Conservation (phyloP, 2,329 filamentous ascomycete species). For the Phaeosphaeria sp. region DNA sequence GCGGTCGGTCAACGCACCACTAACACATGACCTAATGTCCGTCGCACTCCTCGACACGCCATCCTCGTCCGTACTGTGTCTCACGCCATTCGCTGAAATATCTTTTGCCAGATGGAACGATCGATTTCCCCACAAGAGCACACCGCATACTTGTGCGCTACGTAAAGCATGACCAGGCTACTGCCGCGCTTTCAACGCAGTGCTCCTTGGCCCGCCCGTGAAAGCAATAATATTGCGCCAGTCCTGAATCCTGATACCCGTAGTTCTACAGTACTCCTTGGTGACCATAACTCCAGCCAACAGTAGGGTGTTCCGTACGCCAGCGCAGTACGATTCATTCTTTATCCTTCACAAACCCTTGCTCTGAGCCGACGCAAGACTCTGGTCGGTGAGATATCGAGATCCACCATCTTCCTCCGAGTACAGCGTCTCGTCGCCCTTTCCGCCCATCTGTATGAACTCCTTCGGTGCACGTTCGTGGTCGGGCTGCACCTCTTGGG, state of each 20-base stretch:
- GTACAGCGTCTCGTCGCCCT: slow-evolving; percentile 82
- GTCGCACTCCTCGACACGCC: slow-evolving; percentile 14
- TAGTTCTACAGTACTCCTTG: slow-evolving; percentile 18
- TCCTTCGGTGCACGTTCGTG: slow-evolving; percentile 72
- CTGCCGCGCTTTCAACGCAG: neutral
- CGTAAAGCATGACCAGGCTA: neutral
- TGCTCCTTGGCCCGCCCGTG: neutral
- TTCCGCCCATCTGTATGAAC: slow-evolving; percentile 85
- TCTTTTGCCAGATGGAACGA: neutral
- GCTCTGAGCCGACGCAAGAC: slow-evolving; percentile 12
- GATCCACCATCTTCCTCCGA: slow-evolving; percentile 62
- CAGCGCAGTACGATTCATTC: neutral
- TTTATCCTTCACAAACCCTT: slow-evolving; percentile 2
- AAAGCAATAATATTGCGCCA: neutral
- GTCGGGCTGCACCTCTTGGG: slow-evolving; percentile 70
- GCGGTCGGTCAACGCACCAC: slow-evolving; percentile 21
- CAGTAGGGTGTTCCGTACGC: slow-evolving; percentile 22
- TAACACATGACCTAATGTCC: slow-evolving; percentile 25
- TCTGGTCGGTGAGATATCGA: slow-evolving; percentile 40
- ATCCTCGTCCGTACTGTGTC: slow-evolving; percentile 18
- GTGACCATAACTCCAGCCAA: slow-evolving; percentile 17
- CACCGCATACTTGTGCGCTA: neutral
- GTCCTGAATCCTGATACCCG: slow-evolving; percentile 6
- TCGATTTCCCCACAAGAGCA: neutral
- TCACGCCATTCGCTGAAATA: slow-evolving; percentile 27